A percentile compares a stretch with the other conserved stretches of the same genome.
These are phyloP conservation scores for Fraxinus albicans DNA, from an alignment of 305 asterid species.

Conservation along the genomic window DNA sequence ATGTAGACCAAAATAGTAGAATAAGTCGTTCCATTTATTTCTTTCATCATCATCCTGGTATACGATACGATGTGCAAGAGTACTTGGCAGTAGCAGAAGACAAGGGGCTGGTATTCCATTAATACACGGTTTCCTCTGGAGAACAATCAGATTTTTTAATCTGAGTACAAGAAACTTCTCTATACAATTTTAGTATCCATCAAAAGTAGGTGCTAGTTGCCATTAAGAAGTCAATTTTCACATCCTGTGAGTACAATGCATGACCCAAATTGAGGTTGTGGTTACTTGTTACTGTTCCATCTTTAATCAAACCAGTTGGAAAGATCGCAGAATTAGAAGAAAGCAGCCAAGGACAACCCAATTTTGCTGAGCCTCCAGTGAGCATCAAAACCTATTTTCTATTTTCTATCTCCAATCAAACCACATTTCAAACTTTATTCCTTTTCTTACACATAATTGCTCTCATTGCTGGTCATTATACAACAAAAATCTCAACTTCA, in stretches of 20 bases:
- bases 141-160: conserved; percentile 25
- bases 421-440: conserved; percentile 27
- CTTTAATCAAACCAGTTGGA: conserved; percentile 28
- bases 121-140: conserved; percentile 33
- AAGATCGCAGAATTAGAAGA: conserved; percentile 27
- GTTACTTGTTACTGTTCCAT: conserved; percentile 5
- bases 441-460: conserved; percentile 16
- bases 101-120: conserved; percentile 12
- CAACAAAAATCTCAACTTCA: conserved; percentile 23
- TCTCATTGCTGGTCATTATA: conserved; percentile 30
- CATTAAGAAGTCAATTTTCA: conserved; percentile 8
- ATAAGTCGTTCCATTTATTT: neutral
- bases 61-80: neutral
- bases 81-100: neutral
- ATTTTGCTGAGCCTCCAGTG: conserved; percentile 15
- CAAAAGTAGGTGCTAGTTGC: conserved; percentile 5
- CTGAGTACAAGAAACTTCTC: conserved; percentile 27
- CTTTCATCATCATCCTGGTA: neutral
- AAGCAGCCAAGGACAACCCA: conserved; percentile 2
- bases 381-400: conserved; percentile 16
- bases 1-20: neutral
- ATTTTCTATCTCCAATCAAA: conserved; percentile 20
- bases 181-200: conserved; percentile 32
- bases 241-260: conserved; percentile 15
- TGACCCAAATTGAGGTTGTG: conserved; percentile 9